Base-by-base conservation (phyloP, 139 green algal species). In the Raphidocelis subcapitata region DNA sequence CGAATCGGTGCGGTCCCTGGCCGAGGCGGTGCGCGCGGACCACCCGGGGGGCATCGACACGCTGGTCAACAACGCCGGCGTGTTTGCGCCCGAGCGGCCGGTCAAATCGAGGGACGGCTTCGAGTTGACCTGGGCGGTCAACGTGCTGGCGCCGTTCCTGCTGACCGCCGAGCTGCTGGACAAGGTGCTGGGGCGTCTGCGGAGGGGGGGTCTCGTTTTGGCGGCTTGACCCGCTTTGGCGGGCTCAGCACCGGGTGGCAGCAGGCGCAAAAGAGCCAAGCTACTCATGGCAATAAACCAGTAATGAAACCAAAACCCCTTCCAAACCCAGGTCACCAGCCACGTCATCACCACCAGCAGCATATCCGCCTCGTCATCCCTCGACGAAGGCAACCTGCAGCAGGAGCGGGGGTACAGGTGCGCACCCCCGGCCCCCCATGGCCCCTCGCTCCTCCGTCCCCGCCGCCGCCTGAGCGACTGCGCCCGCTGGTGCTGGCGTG, bases 61-160 rank as follows among this genome's bases (percentile, higher is more conserved):
- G 16, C 62, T 93, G 8, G 76, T 91, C 46, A 89, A 93, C 82
- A 94, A 92, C 74, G 86, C 88, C 24, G 82, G 74, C 5, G 76
- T 90, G 24, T 90, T 12, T 49, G 41, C 41, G 12, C 8, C 41
- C 41, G 41, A 49, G 41, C 41, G 41, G 8, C 8, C 12, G 41
- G 41, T 12, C 41, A 49, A 49, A 12, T 83, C 87, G 33, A 55
- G 76, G 29, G 86, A 94, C 31, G 86, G 89, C 0, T 83, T 82
- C 29, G 89, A 94, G 75, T 69, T 84, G 76, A 93, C 86, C 0
- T 94, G 85, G 81, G 81, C 80, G 0, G 81, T 92, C 24, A 94
- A 94, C 49, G 88, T 94, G 15, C 63, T 87, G 33, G 86, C 84
- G 4, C 89, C 89, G 0, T 94, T 86, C 59, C 73, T 91, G n/a